A percentile compares a stretch with the other conserved stretches of the same genome.
These are phyloP conservation scores for Umbelopsis ramanniana DNA, from an alignment of 192 early-diverging fungal species.

Conservation along the genomic window DNA sequence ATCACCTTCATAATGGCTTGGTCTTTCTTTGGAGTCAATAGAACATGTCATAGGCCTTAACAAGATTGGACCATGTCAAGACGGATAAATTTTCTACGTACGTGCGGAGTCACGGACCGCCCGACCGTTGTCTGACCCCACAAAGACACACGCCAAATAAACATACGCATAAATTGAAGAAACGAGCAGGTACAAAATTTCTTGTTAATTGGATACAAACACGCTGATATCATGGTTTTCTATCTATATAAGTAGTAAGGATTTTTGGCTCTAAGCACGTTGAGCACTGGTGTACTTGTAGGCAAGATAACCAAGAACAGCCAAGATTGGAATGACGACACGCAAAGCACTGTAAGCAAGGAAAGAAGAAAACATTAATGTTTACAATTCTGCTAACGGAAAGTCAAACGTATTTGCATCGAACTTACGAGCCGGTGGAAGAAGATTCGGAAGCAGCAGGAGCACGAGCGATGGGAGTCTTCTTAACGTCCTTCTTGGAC, in stretches of 20 bases:
- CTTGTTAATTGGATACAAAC: no score
- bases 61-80: no score
- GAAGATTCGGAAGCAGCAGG: not conserved
- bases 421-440: constrained; percentile 13
- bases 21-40: no score
- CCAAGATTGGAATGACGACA: constrained; percentile 37
- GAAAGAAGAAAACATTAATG: not conserved
- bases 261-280: not conserved
- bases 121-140: no score
- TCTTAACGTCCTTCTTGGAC: constrained; percentile 2
- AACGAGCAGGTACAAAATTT: no score
- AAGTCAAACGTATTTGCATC: not conserved
- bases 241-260: constrained; percentile 3
- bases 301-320: constrained; percentile 33
- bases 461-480: constrained; percentile 13
- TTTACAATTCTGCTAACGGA: not conserved
- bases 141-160: no score
- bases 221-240: no score
- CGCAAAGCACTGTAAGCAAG: constrained; percentile 30
- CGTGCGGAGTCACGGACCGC: no score
- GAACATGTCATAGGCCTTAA: no score
- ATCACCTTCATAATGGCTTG: no score
- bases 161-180: no score
- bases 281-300: constrained; percentile 30
- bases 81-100: no score